phyloP scores from a whole-genome alignment of 257 asterid species.

The Echites panduratus region DNA sequence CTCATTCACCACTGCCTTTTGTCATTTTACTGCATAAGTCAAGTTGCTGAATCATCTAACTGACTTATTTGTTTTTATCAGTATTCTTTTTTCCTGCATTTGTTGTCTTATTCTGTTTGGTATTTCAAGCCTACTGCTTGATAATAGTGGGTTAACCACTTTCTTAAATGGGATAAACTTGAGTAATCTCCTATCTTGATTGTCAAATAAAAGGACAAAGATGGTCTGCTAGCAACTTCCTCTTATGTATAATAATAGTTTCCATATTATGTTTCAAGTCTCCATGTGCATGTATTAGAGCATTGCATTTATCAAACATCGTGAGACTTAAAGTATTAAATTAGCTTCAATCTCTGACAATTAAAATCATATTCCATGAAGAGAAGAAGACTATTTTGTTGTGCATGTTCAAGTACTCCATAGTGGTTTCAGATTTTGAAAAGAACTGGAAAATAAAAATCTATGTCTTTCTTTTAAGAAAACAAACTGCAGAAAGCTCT shows the following conservation, averaged over 20 bases:
- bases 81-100: neutral
- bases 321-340: neutral
- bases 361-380: neutral
- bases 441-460: neutral
- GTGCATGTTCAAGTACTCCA: neutral
- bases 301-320: neutral
- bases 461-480: neutral
- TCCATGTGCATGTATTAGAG: neutral
- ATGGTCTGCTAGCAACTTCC: neutral
- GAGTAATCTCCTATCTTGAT: neutral
- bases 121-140: neutral
- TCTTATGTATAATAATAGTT: no score
- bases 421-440: neutral
- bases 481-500: neutral
- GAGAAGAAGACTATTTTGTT: neutral
- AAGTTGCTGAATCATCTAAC: neutral
- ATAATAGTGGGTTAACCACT: neutral
- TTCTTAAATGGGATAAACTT: neutral
- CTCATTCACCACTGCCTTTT: neutral
- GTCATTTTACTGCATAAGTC: constrained; percentile 6
- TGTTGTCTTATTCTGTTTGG: neutral
- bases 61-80: neutral
- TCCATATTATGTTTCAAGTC: no score
- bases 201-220: neutral
- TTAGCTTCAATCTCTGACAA: neutral